Evolutionary conservation across 257 asterid genomes (phyloP).

Genomic region (Gardenia jasminoides): DNA sequence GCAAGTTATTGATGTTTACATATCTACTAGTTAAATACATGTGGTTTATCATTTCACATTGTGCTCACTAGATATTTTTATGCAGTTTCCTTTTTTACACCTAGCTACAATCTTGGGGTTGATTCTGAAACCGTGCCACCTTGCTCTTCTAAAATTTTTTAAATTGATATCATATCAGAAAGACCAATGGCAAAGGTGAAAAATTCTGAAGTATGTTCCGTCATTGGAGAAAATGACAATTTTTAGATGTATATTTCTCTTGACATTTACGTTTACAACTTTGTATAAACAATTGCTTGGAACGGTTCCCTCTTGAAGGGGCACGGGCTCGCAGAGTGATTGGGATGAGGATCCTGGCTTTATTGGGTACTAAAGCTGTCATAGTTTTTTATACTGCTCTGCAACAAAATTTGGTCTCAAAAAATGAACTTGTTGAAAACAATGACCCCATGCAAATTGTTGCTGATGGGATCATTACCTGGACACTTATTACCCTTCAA

Average conservation of each 20-base stretch:
- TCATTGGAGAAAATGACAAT: not conserved
- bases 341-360: not conserved
- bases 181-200: not conserved
- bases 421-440: too few species aligned
- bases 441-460: not conserved
- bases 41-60: not conserved
- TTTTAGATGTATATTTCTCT: not conserved
- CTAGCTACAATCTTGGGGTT: not conserved
- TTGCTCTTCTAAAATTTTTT: not conserved
- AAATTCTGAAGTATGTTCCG: not conserved
- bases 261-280: not conserved
- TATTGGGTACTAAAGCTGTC: not conserved
- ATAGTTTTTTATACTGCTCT: not conserved
- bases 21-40: not conserved
- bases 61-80: not conserved
- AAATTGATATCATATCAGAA: not conserved
- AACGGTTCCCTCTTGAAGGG: not conserved
- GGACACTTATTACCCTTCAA: not conserved
- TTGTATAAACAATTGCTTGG: not conserved
- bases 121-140: not conserved
- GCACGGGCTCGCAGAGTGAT: not conserved
- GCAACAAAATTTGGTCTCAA: not conserved
- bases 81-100: not conserved
- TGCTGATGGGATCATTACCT: not conserved
- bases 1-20: not conserved